A percentile compares a stretch with the other conserved stretches of the same genome.
These are phyloP conservation scores for Catunica adiposa DNA, from an alignment of 2,329 filamentous ascomycete genomes.

Conservation along the genomic window DNA sequence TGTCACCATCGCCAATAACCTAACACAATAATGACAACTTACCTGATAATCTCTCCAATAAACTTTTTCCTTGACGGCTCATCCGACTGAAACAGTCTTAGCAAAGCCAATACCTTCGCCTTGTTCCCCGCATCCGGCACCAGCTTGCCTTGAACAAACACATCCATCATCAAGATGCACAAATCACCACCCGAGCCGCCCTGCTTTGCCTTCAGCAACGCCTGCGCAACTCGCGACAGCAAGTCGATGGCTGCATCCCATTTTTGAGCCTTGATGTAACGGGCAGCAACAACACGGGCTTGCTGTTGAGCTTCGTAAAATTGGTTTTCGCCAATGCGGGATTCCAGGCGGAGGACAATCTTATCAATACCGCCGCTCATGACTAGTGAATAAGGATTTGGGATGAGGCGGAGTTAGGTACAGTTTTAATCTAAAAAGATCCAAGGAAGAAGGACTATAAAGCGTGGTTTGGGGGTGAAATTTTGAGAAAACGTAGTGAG, in stretches of 20 bases:
- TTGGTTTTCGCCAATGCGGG: slow-evolving; percentile 77
- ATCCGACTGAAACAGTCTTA: slow-evolving; percentile 62
- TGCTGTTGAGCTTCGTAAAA: slow-evolving; percentile 99
- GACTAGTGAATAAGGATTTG: neutral
- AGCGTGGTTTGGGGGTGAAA: neutral
- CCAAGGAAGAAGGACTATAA: neutral
- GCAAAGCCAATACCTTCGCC: slow-evolving; percentile 57
- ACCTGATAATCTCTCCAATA: slow-evolving; percentile 68
- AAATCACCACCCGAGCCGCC: slow-evolving; percentile 86
- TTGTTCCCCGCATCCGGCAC: slow-evolving; percentile 59
- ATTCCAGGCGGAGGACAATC: slow-evolving; percentile 53
- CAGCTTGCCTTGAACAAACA: slow-evolving; percentile 75
- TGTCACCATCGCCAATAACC: neutral
- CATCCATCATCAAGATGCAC: slow-evolving; percentile 71
- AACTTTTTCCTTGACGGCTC: slow-evolving; percentile 92
- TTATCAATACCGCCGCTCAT: slow-evolving; percentile 32
- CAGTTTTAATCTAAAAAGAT: neutral
- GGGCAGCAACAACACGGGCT: slow-evolving; percentile 82
- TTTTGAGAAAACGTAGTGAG: neutral
- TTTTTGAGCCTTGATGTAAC: slow-evolving; percentile 78
- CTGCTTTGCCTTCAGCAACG: slow-evolving; percentile 80
- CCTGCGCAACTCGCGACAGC: slow-evolving; percentile 65
- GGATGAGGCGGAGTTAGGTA: neutral
- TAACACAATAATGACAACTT: slow-evolving; percentile 20
- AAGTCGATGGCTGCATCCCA: slow-evolving; percentile 77